Evolutionary conservation across 1,284 basidiomycete genomes (phyloP).

Genomic region (Naganishia sp.): DNA sequence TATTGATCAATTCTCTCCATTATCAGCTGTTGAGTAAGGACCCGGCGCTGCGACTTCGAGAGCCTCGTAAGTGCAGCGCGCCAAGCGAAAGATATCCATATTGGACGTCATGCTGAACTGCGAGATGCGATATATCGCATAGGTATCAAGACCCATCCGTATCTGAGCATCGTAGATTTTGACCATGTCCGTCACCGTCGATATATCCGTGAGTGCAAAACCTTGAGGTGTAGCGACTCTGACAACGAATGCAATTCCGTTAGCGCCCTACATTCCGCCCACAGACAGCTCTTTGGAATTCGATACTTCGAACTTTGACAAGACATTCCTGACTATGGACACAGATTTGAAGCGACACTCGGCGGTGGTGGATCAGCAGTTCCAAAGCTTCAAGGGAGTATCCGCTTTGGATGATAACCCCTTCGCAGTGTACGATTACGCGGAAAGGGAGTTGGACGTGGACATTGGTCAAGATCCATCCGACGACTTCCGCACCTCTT

Average conservation of each 20-base stretch:
- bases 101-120: neutral
- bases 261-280: constrained; percentile 91
- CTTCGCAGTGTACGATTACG: constrained; percentile 40
- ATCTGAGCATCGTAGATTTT: constrained; percentile 80
- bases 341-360: constrained; percentile 57
- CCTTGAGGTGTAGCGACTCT: neutral
- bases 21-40: constrained; percentile 82
- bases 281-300: constrained; percentile 89
- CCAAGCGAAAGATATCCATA: neutral
- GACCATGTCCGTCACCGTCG: constrained; percentile 90
- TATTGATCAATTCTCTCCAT: constrained; percentile 13
- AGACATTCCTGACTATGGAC: constrained; percentile 92
- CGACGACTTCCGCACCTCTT: no score
- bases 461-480: no score
- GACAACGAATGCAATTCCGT: neutral
- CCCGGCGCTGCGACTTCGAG: constrained; percentile 83
- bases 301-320: constrained; percentile 97
- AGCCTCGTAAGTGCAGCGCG: constrained; percentile 61
- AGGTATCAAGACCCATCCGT: constrained; percentile 83
- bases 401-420: constrained; percentile 34
- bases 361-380: neutral
- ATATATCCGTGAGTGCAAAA: constrained; percentile 71
- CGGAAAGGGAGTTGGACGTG: neutral
- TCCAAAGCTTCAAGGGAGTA: neutral
- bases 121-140: neutral